phyloP scores from a whole-genome alignment of 2,329 filamentous ascomycete species.

The Colletotrichum shisoi region DNA sequence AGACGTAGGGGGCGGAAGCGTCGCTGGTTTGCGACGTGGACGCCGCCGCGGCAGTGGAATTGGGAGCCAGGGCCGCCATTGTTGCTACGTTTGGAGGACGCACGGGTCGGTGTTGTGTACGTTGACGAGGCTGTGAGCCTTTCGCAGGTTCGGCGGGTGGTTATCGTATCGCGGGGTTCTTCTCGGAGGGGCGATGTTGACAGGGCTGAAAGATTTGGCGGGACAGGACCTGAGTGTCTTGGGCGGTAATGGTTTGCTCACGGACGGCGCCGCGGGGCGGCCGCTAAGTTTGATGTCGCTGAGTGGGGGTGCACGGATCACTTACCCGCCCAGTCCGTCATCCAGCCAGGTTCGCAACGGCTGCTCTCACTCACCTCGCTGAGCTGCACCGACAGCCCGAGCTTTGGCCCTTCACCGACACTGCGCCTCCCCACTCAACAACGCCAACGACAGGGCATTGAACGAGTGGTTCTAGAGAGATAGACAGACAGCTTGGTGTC shows the following conservation, averaged over 20 bases:
- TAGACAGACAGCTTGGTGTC: too few relatives aligned
- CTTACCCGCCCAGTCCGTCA: neutral
- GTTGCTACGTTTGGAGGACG: conserved; percentile 7
- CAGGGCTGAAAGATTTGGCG: conserved; percentile 27
- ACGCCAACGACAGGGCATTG: neutral
- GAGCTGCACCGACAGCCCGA: neutral
- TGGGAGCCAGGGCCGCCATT: conserved; percentile 50
- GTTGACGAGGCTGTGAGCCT: neutral
- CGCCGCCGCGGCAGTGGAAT: conserved; percentile 35
- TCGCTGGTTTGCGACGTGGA: conserved; percentile 38
- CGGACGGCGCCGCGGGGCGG: conserved; percentile 6
- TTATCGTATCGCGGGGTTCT: conserved; percentile 28
- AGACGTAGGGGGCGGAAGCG: conserved; percentile 55
- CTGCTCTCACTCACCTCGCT: conserved; percentile 8
- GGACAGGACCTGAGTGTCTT: conserved; percentile 4
- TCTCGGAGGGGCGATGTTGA: conserved; percentile 27
- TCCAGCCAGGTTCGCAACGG: neutral
- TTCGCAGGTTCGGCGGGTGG: too few relatives aligned
- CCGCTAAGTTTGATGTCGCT: conserved; percentile 15
- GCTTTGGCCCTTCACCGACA: conserved; percentile 11
- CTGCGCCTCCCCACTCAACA: too few relatives aligned
- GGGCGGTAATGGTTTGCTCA: conserved; percentile 5
- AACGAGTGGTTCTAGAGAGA: neutral
- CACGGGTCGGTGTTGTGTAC: neutral
- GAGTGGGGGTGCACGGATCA: neutral